These are phyloP conservation scores for Houttuynia cordata DNA, from an alignment of 164 flowering plant species.

Conservation along the genomic window DNA sequence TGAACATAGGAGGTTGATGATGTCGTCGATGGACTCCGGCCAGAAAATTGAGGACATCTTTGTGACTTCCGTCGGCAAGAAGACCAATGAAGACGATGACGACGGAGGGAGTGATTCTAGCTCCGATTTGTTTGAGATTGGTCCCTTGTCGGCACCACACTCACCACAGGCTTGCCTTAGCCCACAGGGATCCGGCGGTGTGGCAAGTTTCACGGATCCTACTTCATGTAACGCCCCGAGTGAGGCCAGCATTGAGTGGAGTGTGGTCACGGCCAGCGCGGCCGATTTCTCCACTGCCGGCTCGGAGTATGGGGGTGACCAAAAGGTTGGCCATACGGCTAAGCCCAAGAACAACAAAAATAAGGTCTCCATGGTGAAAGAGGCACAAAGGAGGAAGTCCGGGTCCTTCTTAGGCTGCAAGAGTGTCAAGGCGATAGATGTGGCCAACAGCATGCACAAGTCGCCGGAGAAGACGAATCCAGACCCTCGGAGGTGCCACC, in stretches of 20 bases:
- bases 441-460: conserved; percentile 30
- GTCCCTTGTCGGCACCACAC: conserved; percentile 27
- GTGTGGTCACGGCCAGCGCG: conserved; percentile 66
- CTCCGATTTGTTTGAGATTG: conserved; percentile 82
- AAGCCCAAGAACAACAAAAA: conserved; percentile 3
- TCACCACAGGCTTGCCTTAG: conserved; percentile 22
- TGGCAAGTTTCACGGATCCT: conserved; percentile 22
- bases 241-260: conserved; percentile 82
- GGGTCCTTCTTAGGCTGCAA: conserved; percentile 35
- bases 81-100: conserved; percentile 9
- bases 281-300: conserved; percentile 33
- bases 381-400: conserved; percentile 10
- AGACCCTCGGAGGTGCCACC: conserved; percentile 19
- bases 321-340: background rate
- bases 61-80: conserved; percentile 1
- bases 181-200: conserved; percentile 25
- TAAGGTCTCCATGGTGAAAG: conserved; percentile 5
- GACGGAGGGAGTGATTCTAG: conserved; percentile 54
- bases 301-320: background rate
- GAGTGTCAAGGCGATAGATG: conserved; percentile 39
- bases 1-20: conserved; percentile 23
- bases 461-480: background rate
- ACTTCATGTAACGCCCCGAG: conserved; percentile 65
- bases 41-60: conserved; percentile 17
- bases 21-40: conserved; percentile 30